Evolutionary conservation across 2,329 filamentous ascomycete genomes (phyloP).

Genomic region (Westerdykella ornata): DNA sequence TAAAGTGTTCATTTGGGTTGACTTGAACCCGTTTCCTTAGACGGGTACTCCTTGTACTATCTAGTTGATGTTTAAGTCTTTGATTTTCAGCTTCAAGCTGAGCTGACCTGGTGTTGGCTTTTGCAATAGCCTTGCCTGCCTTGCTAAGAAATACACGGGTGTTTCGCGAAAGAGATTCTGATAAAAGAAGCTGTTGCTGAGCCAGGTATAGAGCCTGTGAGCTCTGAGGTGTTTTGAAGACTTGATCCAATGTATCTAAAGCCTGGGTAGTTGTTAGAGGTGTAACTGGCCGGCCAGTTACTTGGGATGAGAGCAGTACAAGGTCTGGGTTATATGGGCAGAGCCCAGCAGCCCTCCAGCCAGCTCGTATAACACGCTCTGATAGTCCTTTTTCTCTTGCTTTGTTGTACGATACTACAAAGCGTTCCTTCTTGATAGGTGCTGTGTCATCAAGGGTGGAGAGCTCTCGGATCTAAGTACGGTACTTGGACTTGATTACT

Average conservation of each 20-base stretch:
- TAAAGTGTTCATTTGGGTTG: constrained; percentile 11
- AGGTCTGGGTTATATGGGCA: constrained; percentile 8
- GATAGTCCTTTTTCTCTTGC: constrained; percentile 7
- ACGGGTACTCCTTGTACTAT: neutral
- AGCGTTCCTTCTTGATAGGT: constrained; percentile 12
- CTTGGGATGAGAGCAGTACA: constrained; percentile 6
- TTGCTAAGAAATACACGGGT: constrained; percentile 4
- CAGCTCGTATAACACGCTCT: constrained; percentile 8
- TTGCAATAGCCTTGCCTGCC: constrained; percentile 8
- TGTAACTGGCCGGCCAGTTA: neutral
- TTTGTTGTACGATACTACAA: constrained; percentile 10
- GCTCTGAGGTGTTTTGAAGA: constrained; percentile 2
- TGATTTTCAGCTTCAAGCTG: constrained; percentile 7
- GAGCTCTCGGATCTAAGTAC: constrained; percentile 6
- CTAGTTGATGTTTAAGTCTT: constrained; percentile 7
- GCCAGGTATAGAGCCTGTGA: constrained; percentile 5
- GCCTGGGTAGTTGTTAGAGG: neutral
- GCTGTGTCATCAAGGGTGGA: constrained; percentile 7
- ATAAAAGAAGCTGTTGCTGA: constrained; percentile 1
- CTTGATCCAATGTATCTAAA: neutral
- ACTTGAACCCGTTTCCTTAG: constrained; percentile 7
- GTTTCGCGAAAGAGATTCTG: constrained; percentile 1
- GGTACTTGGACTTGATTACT: constrained; percentile 7
- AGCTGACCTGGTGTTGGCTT: constrained; percentile 6
- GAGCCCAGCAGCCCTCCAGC: constrained; percentile 9